These are phyloP conservation scores for Piromyces sp. DNA, from an alignment of 192 early-diverging fungal species.

Conservation along the genomic window DNA sequence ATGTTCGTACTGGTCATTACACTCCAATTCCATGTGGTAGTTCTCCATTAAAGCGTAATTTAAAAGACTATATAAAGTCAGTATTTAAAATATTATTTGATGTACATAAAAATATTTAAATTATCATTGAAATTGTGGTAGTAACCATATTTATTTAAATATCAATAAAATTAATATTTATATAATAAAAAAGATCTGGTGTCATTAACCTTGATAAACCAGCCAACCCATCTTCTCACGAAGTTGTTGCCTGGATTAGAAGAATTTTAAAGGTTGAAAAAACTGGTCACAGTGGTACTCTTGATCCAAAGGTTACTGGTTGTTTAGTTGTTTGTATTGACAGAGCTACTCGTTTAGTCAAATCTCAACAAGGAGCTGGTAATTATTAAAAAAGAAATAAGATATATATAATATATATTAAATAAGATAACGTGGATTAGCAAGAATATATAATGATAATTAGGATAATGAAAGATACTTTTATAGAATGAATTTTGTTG, in stretches of 20 bases:
- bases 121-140: no score
- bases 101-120: no score
- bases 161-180: no score
- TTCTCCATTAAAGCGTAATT: constrained; percentile 82
- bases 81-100: neutral
- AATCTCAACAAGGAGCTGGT: constrained; percentile 97
- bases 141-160: no score
- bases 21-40: constrained; percentile 91
- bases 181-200: constrained; percentile 82
- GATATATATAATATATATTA: no score
- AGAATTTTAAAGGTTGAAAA: constrained; percentile 94
- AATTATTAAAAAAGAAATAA: no score
- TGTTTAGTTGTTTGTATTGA: constrained; percentile 98
- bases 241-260: constrained; percentile 98
- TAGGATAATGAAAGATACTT: no score
- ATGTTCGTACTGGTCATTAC: constrained; percentile 93
- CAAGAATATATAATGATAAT: no score
- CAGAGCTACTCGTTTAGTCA: constrained; percentile 93
- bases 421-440: no score
- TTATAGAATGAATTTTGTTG: no score
- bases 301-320: constrained; percentile 98
- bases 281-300: constrained; percentile 94
- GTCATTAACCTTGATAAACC: constrained; percentile 99
- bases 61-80: constrained; percentile 70
- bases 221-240: constrained; percentile 97